Conservation (phyloP, 306 rosid species). For the Sophora flavescens region DNA sequence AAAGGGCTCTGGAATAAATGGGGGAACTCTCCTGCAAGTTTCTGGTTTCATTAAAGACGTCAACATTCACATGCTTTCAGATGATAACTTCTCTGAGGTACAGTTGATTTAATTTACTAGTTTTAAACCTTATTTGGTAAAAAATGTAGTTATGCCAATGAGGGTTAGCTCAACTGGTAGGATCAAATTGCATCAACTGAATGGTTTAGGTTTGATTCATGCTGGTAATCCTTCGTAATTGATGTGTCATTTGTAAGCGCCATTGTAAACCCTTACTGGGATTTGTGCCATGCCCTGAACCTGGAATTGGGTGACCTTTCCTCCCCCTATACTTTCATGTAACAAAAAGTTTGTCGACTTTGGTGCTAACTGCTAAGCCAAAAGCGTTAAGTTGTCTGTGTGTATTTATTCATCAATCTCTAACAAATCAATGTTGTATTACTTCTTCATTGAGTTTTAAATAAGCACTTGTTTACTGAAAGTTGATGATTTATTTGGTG, state of each 20-base stretch:
- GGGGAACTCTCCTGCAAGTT: conserved; percentile 59
- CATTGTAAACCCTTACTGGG: not conserved
- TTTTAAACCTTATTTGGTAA: conserved; percentile 34
- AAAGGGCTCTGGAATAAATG: conserved; percentile 54
- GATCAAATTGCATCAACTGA: not conserved
- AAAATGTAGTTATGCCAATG: conserved; percentile 1
- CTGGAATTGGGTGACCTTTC: not conserved
- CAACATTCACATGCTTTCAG: conserved; percentile 67
- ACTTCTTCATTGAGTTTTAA: conserved; percentile 15
- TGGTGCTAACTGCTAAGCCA: not conserved
- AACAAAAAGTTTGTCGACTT: conserved; percentile 7
- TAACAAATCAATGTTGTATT: not conserved
- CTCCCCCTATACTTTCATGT: conserved; percentile 31
- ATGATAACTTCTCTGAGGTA: conserved; percentile 81
- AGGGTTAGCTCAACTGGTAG: conserved; percentile 34
- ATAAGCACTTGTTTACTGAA: not conserved
- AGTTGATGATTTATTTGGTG: conserved; percentile 35
- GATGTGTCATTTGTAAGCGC: not conserved
- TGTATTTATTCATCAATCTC: conserved; percentile 6
- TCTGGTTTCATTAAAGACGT: conserved; percentile 70
- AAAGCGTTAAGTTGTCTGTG: conserved; percentile 21
- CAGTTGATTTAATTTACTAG: conserved; percentile 28
- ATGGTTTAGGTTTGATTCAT: conserved; percentile 10
- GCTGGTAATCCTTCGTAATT: not conserved
- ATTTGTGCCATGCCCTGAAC: conserved; percentile 29